Evolutionary conservation across 257 asterid species (phyloP).

Genomic region (Nicotiana undulata): DNA sequence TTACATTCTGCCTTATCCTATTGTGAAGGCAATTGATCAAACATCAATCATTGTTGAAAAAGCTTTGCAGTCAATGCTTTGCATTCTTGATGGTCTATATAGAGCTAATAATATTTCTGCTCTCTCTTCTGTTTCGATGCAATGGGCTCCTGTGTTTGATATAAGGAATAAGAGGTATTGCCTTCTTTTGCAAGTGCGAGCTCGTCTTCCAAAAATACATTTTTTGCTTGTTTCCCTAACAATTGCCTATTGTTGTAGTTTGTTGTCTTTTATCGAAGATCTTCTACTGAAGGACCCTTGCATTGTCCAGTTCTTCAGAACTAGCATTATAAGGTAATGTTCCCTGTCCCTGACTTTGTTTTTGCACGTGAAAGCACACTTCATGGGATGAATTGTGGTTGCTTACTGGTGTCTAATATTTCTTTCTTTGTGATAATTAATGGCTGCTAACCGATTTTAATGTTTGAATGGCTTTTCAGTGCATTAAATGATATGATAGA

Average conservation of each 20-base stretch:
- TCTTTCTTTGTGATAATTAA: not conserved
- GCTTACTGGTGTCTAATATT: not conserved
- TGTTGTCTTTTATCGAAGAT: slow-evolving; percentile 51
- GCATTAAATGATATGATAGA: slow-evolving; percentile 59
- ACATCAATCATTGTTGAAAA: slow-evolving; percentile 38
- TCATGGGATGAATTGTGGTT: not conserved
- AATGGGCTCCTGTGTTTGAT: slow-evolving; percentile 61
- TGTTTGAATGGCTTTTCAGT: slow-evolving; percentile 44
- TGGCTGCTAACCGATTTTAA: slow-evolving; percentile 2
- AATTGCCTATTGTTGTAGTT: slow-evolving; percentile 28
- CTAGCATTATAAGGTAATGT: slow-evolving; percentile 55
- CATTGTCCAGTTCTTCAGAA: slow-evolving; percentile 37
- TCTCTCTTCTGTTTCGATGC: slow-evolving; percentile 31
- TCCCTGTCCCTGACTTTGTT: not conserved
- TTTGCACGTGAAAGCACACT: not conserved
- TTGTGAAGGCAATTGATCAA: slow-evolving; percentile 27
- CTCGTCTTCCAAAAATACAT: not conserved
- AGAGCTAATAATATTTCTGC: slow-evolving; percentile 29
- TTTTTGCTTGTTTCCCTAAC: slow-evolving; percentile 9
- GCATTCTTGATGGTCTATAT: slow-evolving; percentile 57
- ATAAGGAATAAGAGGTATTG: slow-evolving; percentile 57
- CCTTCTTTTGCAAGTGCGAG: slow-evolving; percentile 5
- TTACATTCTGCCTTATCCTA: slow-evolving; percentile 32
- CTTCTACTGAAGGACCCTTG: slow-evolving; percentile 50
- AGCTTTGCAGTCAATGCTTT: slow-evolving; percentile 50